These are phyloP conservation scores for Citrullus mucosospermus DNA, from an alignment of 306 rosid species.

Conservation along the genomic window DNA sequence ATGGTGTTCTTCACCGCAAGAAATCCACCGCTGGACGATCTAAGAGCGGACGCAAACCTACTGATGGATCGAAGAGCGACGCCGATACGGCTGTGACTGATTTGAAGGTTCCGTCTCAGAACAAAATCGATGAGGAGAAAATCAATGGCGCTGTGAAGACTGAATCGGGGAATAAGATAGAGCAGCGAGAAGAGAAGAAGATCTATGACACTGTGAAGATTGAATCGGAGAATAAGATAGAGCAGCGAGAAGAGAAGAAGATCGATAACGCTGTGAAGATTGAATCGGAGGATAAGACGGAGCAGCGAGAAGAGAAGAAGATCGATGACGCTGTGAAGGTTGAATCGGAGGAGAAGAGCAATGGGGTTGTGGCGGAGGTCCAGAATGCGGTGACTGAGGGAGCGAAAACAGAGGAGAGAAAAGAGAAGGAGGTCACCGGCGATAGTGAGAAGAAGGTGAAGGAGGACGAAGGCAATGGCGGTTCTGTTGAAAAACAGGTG, in stretches of 20 bases:
- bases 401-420: not conserved
- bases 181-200: not conserved
- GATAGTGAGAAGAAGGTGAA: not conserved
- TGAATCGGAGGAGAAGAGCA: not conserved
- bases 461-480: not conserved
- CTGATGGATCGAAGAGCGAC: not conserved
- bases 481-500: not conserved
- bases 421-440: not conserved
- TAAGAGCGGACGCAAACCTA: slow-evolving; percentile 3
- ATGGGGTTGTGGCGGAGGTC: not conserved
- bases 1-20: slow-evolving; percentile 37
- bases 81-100: not conserved
- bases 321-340: not conserved
- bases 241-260: not conserved
- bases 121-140: not conserved
- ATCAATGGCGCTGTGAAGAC: not conserved
- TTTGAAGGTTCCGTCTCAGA: not conserved
- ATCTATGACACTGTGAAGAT: not conserved
- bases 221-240: not conserved
- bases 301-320: not conserved
- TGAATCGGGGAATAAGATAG: not conserved
- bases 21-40: slow-evolving; percentile 16
- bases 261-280: not conserved
- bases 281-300: not conserved
- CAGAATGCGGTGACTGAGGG: not conserved